Base-by-base conservation (phyloP, 441 rosid genomes). In the Jatropha multifida region DNA sequence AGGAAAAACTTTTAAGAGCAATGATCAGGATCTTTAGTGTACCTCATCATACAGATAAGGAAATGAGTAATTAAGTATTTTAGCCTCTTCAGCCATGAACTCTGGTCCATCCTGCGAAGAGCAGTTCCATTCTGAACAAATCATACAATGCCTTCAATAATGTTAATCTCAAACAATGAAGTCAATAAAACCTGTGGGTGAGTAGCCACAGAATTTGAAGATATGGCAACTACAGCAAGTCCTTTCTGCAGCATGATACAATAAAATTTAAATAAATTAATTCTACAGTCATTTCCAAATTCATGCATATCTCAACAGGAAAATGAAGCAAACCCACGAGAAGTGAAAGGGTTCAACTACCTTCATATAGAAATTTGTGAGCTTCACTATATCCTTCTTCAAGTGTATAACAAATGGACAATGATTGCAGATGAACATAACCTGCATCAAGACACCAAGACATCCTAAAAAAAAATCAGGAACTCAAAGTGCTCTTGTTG, bases 361-460 rank as follows among this genome's bases (percentile, higher is more conserved):
- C 97, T 90, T 80, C 86, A 83, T 85, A 65, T 90, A 91, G 83
- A 86, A 94, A 84, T 90, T 86, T 40, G 90, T 61, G 44, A 94
- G 97, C 87, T 91, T 92, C 74, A 83, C 92, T 63, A 92, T 73
- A 75, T 89, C 91, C 82, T 94, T 92, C 91, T 91, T 89, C 86
- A 92, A 81, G 83, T 88, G 97, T 80, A 80, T 90, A 74, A 94
- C 98, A 90, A 94, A 94, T 1, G 98, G 96, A 81, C 98, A 94
- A 83, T 92, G 98, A 68, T 92, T 92, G 86, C 96, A 94, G 54
- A 92, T 83, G 77, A 92, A 92, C 93, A 92, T 90, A 76, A 91
- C 97, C 96, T 92, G 85, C 76, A 80, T 41, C 56, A 44, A 32
- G 32, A 2, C 18, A 74, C 27, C 42, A 15, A 6, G 48, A 44